These are phyloP conservation scores for Ceratocystis harringtonii DNA, from an alignment of 2,329 filamentous ascomycete species.

Conservation along the genomic window DNA sequence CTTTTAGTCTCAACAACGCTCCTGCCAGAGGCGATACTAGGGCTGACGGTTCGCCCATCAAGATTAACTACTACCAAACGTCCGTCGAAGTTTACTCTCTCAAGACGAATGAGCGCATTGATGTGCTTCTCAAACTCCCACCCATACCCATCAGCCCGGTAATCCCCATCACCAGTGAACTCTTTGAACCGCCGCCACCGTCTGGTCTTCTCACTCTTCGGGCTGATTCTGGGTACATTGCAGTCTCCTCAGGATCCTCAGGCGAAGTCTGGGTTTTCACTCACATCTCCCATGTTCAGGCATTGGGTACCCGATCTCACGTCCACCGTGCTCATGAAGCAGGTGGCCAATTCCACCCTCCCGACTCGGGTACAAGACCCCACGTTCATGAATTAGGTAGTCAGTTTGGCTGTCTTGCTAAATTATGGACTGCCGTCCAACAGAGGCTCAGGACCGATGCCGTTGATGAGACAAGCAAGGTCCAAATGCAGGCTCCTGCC, in stretches of 20 bases:
- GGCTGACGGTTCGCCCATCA: slow-evolving; percentile 23
- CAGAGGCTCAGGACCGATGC: slow-evolving; percentile 36
- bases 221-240: slow-evolving; percentile 55
- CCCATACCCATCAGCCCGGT: slow-evolving; percentile 41
- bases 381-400: slow-evolving; percentile 23
- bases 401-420: slow-evolving; percentile 56
- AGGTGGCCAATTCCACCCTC: no score
- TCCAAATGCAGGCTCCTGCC: slow-evolving; percentile 25
- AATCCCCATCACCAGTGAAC: slow-evolving; percentile 42
- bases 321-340: no score
- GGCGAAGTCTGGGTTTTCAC: slow-evolving; percentile 75
- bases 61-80: slow-evolving; percentile 59
- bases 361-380: slow-evolving; percentile 12
- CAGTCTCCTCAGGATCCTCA: slow-evolving; percentile 64
- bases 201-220: slow-evolving; percentile 59
- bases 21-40: slow-evolving; percentile 15
- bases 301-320: no score
- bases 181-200: slow-evolving; percentile 54
- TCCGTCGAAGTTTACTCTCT: slow-evolving; percentile 81
- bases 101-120: slow-evolving; percentile 53
- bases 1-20: slow-evolving; percentile 23
- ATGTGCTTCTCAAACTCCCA: slow-evolving; percentile 58
- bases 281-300: slow-evolving; percentile 26
- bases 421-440: slow-evolving; percentile 82
- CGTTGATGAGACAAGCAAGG: slow-evolving; percentile 32